These are phyloP conservation scores for Piloderma croceum DNA, from an alignment of 768 basidiomycete genomes.

Conservation along the genomic window DNA sequence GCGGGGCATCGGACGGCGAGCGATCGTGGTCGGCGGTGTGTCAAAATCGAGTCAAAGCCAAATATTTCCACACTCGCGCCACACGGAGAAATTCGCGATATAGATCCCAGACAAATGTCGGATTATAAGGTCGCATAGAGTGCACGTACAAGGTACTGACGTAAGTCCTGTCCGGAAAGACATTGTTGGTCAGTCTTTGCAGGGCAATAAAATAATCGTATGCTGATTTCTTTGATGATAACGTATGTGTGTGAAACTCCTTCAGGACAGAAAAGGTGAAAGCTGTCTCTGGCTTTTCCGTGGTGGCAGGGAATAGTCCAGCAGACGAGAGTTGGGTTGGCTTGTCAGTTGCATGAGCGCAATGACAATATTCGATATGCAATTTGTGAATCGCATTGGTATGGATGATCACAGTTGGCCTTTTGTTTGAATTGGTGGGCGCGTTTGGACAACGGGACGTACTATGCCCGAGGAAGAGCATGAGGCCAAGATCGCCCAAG, in stretches of 20 bases:
- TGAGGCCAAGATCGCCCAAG: no score
- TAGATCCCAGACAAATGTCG: conserved; percentile 5
- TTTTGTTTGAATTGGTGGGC: no score
- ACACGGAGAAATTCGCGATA: conserved; percentile 11
- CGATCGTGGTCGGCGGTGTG: conserved; percentile 1
- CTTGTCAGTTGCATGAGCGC: conserved; percentile 2
- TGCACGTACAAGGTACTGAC: not conserved
- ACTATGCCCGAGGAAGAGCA: no score
- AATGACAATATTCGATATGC: conserved; percentile 1
- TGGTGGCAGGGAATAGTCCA: conserved; percentile 9
- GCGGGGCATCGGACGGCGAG: conserved; percentile 11
- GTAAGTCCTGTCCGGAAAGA: conserved; percentile 1
- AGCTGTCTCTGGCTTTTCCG: conserved; percentile 5
- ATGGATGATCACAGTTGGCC: no score
- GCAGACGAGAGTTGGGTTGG: conserved; percentile 5
- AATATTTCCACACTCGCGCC: conserved; percentile 8
- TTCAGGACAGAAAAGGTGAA: conserved; percentile 15
- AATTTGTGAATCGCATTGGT: conserved; percentile 7
- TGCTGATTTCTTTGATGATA: conserved; percentile 13
- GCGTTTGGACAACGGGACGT: no score
- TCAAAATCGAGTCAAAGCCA: conserved; percentile 5
- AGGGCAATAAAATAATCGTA: conserved; percentile 11
- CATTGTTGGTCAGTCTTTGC: conserved; percentile 6
- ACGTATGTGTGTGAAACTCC: conserved; percentile 8
- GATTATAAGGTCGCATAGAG: not conserved